Evolutionary conservation across 1,284 basidiomycete genomes (phyloP), one percentile per base, ranked within the genome.

Genomic region (Baeospora myosura): DNA sequence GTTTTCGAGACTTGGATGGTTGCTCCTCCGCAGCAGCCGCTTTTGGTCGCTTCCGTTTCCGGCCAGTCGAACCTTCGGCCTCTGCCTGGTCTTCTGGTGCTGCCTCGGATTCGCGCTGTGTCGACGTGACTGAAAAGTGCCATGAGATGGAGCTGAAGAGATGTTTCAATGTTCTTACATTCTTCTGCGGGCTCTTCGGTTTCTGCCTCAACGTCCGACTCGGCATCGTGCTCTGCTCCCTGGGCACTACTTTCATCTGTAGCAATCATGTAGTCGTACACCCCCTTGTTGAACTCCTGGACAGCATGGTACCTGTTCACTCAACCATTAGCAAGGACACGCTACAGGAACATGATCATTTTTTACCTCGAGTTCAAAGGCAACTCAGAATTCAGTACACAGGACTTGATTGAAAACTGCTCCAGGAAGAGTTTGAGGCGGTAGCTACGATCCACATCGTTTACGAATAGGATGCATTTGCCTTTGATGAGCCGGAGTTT

Each of bases 191-290:
- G 61, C 14, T 54, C 63, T n/a, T 50, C 62, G 11, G 50, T 56
- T 22, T 59, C 63, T 7, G 58, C 66, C 8, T 61, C 64, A 2
- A 56, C 62, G 5, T 63, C 63, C 4, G 56, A 53, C 4, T 61
- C 55, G 12, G 38, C 28, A 41, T 80, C 80, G 28, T 71, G 68
- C 43, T 84, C 76, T 11, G 22, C 24, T 11, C 66, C 62, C 5
- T 66, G 68, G 5, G 69, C 66, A 29, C 38, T 26, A 48, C 75
- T 78, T 63, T 98, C 96, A 59, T 98, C 96, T 2, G 94, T 97
- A 0, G 96, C 96, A 45, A 99, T 96, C 47, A 98, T 94, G 59
- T 98, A 98, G 58, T 98, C 93, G 58, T 98, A 98, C 8, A 95
- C 90, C 5, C 96, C 96, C 55, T 93, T 91, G 66, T 99, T 98